Evolutionary conservation across 805 yeast species (phyloP).

Genomic region (Teunomyces atbi): DNA sequence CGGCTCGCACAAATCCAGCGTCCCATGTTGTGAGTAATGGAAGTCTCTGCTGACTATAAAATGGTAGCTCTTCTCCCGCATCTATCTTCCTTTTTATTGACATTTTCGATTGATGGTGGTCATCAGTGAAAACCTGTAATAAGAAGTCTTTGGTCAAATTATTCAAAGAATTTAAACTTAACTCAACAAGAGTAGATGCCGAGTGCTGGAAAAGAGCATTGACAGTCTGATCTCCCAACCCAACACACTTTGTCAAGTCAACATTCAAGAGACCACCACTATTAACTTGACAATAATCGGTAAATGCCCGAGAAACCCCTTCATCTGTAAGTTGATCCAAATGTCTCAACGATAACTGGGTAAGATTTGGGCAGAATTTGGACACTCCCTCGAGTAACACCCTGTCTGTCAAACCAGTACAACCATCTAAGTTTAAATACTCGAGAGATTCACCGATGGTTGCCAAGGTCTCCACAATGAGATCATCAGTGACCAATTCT

Average conservation of each 20-base stretch:
- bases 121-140: constrained; percentile 42
- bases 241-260: constrained; percentile 63
- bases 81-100: constrained; percentile 15
- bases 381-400: constrained; percentile 56
- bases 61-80: constrained; percentile 12
- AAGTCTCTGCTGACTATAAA: constrained; percentile 25
- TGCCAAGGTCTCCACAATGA: constrained; percentile 58
- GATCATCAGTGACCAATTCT: constrained; percentile 65
- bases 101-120: constrained; percentile 23
- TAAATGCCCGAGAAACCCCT: constrained; percentile 60
- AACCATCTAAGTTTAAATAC: constrained; percentile 66
- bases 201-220: constrained; percentile 62
- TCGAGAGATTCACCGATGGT: constrained; percentile 61
- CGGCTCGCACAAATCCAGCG: constrained; percentile 73
- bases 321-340: constrained; percentile 69
- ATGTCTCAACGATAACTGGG: constrained; percentile 54
- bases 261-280: constrained; percentile 58
- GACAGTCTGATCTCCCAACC: constrained; percentile 62
- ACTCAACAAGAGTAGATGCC: constrained; percentile 60
- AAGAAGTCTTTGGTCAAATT: constrained; percentile 52
- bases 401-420: constrained; percentile 67
- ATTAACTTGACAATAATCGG: constrained; percentile 48
- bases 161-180: constrained; percentile 74
- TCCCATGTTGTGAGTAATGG: constrained; percentile 70
- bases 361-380: constrained; percentile 56